These are phyloP conservation scores for Fulvia fulva DNA, from an alignment of 2,329 filamentous ascomycete genomes.

Conservation along the genomic window DNA sequence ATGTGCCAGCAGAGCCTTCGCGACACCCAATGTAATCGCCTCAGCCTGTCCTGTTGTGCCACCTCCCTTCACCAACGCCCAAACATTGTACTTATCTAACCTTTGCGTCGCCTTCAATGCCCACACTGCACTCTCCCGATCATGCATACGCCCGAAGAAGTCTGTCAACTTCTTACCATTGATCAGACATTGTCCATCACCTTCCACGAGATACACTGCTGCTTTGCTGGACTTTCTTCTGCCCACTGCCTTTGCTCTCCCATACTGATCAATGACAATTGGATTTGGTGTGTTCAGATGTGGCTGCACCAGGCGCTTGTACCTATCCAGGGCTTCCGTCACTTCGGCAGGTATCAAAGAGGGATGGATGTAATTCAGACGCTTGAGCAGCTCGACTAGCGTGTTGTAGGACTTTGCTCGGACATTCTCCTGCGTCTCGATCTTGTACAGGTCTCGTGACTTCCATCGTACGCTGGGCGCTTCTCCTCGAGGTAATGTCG, in stretches of 20 bases:
- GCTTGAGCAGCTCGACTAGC: slow-evolving; percentile 70
- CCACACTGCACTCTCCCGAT: slow-evolving; percentile 93
- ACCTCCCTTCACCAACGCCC: slow-evolving; percentile 77
- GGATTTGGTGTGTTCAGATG: slow-evolving; percentile 61
- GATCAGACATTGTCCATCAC: slow-evolving; percentile 81
- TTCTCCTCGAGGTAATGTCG: slow-evolving; percentile 61
- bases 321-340: slow-evolving; percentile 59
- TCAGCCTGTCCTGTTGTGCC: slow-evolving; percentile 95
- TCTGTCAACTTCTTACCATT: slow-evolving; percentile 84
- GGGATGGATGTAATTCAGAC: slow-evolving; percentile 81
- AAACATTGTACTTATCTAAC: slow-evolving; percentile 95
- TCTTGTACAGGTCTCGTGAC: slow-evolving; percentile 70
- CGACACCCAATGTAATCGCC: slow-evolving; percentile 83
- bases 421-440: slow-evolving; percentile 66
- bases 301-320: slow-evolving; percentile 71
- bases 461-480: slow-evolving; percentile 77
- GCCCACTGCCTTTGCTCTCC: slow-evolving; percentile 75
- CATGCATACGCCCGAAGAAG: slow-evolving; percentile 82
- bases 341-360: slow-evolving; percentile 69
- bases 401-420: slow-evolving; percentile 73
- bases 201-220: slow-evolving; percentile 84
- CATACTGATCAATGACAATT: slow-evolving; percentile 68
- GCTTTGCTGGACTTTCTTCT: slow-evolving; percentile 84
- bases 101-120: slow-evolving; percentile 76
- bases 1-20: slow-evolving; percentile 82